Percentiles rank a stretch among this genome's conserved stretches.
phyloP scores from a whole-genome alignment of 2,329 filamentous ascomycete species.

The Paraphoma chrysanthemicola region DNA sequence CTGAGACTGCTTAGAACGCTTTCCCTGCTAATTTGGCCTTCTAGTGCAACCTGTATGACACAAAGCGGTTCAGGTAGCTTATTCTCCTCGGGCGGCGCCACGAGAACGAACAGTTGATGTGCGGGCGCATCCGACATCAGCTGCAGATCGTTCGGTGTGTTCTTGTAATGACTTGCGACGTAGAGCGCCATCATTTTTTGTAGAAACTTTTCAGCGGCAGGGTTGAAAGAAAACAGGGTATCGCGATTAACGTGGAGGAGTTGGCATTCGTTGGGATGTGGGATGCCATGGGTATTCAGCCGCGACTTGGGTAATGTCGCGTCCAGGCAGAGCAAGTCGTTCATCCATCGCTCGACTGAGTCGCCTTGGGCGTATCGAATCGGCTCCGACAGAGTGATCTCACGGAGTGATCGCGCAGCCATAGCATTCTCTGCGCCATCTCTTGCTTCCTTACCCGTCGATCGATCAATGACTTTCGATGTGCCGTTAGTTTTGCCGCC shows the following conservation, averaged over 20 bases:
- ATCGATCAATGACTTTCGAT: slow-evolving; percentile 75
- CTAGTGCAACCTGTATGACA: slow-evolving; percentile 91
- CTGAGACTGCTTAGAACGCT: slow-evolving; percentile 91
- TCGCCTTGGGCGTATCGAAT: slow-evolving; percentile 94
- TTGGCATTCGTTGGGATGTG: slow-evolving; percentile 90
- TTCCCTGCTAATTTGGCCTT: slow-evolving; percentile 92
- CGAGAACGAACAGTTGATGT: slow-evolving; percentile 93
- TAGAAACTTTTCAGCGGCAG: slow-evolving; percentile 94
- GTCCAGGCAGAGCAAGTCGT: slow-evolving; percentile 90
- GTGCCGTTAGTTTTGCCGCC: slow-evolving; percentile 62
- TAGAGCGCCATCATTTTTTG: slow-evolving; percentile 99
- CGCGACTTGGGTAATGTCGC: slow-evolving; percentile 84
- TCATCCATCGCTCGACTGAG: slow-evolving; percentile 94
- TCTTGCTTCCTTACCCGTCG: slow-evolving; percentile 72
- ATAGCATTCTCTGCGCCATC: slow-evolving; percentile 42
- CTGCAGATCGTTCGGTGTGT: slow-evolving; percentile 96
- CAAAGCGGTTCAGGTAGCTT: slow-evolving; percentile 91
- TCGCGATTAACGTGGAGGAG: slow-evolving; percentile 94
- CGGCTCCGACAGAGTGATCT: slow-evolving; percentile 91
- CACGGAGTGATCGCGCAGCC: slow-evolving; percentile 79
- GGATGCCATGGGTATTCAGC: slow-evolving; percentile 76
- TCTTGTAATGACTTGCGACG: slow-evolving; percentile 97
- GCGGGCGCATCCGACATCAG: slow-evolving; percentile 97
- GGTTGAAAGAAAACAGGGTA: slow-evolving; percentile 97
- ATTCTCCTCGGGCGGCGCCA: slow-evolving; percentile 80